A percentile compares a stretch with the other conserved stretches of the same genome.
These are phyloP conservation scores for Geum urbanum DNA, from an alignment of 306 rosid species.

Conservation along the genomic window DNA sequence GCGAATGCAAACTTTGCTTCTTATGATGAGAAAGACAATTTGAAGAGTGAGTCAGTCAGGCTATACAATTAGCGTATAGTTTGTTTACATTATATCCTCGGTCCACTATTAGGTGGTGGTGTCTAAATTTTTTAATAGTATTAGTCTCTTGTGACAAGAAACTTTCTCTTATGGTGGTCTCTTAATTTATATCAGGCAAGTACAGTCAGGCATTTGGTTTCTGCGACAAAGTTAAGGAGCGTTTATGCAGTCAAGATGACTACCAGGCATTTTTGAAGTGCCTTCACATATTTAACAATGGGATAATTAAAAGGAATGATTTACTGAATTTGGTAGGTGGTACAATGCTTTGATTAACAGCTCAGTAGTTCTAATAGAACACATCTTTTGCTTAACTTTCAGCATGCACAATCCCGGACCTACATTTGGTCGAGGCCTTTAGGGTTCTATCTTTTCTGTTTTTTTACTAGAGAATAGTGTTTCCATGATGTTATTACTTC, in stretches of 20 bases:
- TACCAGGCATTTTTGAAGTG: slow-evolving; percentile 83
- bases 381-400: slow-evolving; percentile 5
- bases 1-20: slow-evolving; percentile 48
- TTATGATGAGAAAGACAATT: slow-evolving; percentile 64
- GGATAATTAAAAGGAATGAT: slow-evolving; percentile 83
- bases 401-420: neutral
- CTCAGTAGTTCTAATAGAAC: slow-evolving; percentile 14
- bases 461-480: neutral
- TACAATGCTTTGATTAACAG: slow-evolving; percentile 15
- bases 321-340: slow-evolving; percentile 74
- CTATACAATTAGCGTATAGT: neutral
- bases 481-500: slow-evolving; percentile 12
- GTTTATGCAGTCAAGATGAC: slow-evolving; percentile 74
- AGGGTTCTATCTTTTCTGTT: neutral
- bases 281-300: slow-evolving; percentile 78
- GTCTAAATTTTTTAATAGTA: neutral
- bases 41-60: slow-evolving; percentile 51
- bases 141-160: slow-evolving; percentile 2
- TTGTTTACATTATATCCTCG: neutral
- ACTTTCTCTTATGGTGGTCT: slow-evolving; percentile 12
- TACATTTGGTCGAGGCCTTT: neutral
- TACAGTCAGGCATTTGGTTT: slow-evolving; percentile 74
- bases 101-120: neutral
- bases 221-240: slow-evolving; percentile 86
- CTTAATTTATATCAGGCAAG: slow-evolving; percentile 54